Base-by-base conservation (phyloP, 106 monocot genomes). In the Narthecium ossifragum region DNA sequence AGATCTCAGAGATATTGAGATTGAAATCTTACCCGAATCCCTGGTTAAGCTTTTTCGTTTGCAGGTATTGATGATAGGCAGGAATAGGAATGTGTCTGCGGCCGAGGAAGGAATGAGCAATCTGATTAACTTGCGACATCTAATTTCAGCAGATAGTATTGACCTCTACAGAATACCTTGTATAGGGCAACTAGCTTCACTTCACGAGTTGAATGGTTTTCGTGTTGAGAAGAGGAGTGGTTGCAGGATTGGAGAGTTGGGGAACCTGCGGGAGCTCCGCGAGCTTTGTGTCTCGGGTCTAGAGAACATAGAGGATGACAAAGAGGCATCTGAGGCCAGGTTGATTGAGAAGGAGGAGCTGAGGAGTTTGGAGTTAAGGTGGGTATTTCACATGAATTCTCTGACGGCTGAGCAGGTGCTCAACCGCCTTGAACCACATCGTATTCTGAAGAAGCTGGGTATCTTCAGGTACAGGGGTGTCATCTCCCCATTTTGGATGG, bases 401-500 rank as follows among this genome's bases (percentile, higher is more conserved):
- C n/a, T n/a, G n/a, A n/a, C n/a, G n/a, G 27, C 23, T 13, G 52
- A 57, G 25, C 37, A 61, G 30, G 57, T 75, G 4, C 57, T 74
- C 17, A 49, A 55, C 28, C 15, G 37, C 54, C 69, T 80, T 14
- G 36, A 50, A 47, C 79, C 74, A 4, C 52, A 48, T 33, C 17
- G 9, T 0, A 53, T 26, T 43, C 37, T 80, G 17, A 29, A 50
- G 17, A 20, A 26, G 6, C 54, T 80, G 15, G 20, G 23, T 12
- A 60, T 80, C 6, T 34, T 13, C 11, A 26, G 52, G 2, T 80
- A 80, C 32, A 31, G 17, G 2, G 79, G 79, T 3, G 26, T 1
- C 8, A 0, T 2, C 6, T 60, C 74, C 18, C 69, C 79, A 31
- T 2, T 8, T 2, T 74, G 79, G 74, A 65, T 80, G 63, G 34